Base-by-base conservation (phyloP, 768 basidiomycete species). In the Naganishia onofrii region DNA sequence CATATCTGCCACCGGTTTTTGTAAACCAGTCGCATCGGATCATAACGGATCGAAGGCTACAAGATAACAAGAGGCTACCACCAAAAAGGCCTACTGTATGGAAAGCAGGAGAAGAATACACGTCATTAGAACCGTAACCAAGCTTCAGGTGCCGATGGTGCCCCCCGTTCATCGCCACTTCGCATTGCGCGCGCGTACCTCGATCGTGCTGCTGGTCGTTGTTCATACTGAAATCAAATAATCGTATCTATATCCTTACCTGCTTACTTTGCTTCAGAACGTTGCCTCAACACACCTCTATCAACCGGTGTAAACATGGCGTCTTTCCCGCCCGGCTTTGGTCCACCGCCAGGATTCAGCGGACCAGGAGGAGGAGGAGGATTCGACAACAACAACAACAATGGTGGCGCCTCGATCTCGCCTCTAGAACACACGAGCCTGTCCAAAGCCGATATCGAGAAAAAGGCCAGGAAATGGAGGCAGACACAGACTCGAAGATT, bases 381-480 rank as follows among this genome's bases (percentile, higher is more conserved):
- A 31, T 57, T 28, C 69, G 23, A 15, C 48, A 34, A n/a, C 63
- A 19, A 23, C 21, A 15, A 23, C 48, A 44, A 32, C 36, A 7
- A 58, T 23, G 46, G 21, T 38, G 36, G 23, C 26, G 38, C 15
- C 3, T 8, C 36, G 38, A 44, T 46, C n/a, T 66, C 65, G 10
- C 70, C 57, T 28, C 42, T 51, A 13, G 68, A 71, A 1, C 32
- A 67, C 17, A 55, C 71, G 4, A 66, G 73, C 48, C 83, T 90
- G 76, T 83, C 86, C 48, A 84, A 84, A 19, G 88, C 88, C 84
- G 87, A 89, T 72, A 85, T 98, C 75, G 87, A 88, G 42, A 88
- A 90, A 82, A 99, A 98, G 84, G 89, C 91, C 44, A 89, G 92
- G 83, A 98, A 98, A 85, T 98, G 92, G 92, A 67, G 91, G 90